phyloP scores from a whole-genome alignment of 371 early-diverging fungal species.

The Caulochytrium protostelioides region DNA sequence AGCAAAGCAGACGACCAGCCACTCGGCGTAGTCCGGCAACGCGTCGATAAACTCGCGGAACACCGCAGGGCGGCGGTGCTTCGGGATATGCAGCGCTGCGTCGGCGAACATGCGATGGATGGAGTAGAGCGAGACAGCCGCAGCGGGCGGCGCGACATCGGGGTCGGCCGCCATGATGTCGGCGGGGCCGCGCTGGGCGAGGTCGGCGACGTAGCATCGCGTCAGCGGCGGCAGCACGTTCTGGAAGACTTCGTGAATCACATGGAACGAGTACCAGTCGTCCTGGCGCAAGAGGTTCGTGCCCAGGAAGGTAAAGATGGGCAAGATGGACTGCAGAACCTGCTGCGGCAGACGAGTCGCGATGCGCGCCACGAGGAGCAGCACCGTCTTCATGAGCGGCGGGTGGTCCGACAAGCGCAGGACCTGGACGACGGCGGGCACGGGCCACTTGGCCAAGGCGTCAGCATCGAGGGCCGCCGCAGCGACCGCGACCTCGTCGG shows the following conservation, averaged over 20 bases:
- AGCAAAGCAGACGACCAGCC: no score
- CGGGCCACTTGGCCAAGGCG: no score
- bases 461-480: no score
- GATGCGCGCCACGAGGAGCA: constrained; percentile 70
- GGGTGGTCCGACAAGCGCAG: constrained; percentile 76
- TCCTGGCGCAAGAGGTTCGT: constrained; percentile 79
- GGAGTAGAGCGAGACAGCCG: no score
- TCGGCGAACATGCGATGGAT: constrained; percentile 89
- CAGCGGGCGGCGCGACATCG: no score
- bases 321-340: constrained; percentile 81
- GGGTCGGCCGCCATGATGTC: no score
- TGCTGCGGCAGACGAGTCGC: constrained; percentile 57
- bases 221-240: constrained; percentile 70
- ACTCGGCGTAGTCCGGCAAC: no score
- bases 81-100: constrained; percentile 75
- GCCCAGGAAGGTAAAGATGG: constrained; percentile 95
- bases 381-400: constrained; percentile 80
- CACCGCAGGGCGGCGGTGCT: constrained; percentile 72
- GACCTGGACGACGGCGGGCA: no score
- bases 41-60: no score
- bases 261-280: constrained; percentile 84
- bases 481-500: no score
- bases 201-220: constrained; percentile 21
- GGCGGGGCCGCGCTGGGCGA: no score
- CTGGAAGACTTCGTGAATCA: constrained; percentile 70